phyloP scores from a whole-genome alignment of 2,329 filamentous ascomycete genomes.

The Aspergillus alliaceus region DNA sequence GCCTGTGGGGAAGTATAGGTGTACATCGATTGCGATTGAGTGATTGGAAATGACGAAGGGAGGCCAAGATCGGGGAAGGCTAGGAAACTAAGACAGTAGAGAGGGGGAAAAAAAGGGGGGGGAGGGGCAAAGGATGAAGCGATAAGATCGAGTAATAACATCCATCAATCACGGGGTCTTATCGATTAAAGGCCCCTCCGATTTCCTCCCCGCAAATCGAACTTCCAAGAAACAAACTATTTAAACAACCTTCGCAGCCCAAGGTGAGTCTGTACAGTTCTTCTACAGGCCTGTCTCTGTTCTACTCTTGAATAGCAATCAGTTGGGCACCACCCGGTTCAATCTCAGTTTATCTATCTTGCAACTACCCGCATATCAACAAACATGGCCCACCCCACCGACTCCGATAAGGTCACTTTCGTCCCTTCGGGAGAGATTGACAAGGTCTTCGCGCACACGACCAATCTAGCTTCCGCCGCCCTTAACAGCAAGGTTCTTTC shows the following conservation, averaged over 20 bases:
- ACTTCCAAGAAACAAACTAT: not conserved
- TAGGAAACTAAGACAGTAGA: not conserved
- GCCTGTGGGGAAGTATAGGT: constrained; percentile 1
- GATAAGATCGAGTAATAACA: constrained; percentile 20
- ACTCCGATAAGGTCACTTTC: constrained; percentile 13
- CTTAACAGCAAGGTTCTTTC: constrained; percentile 57
- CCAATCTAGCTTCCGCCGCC: constrained; percentile 45
- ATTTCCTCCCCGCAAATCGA: not conserved
- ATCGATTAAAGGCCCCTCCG: not conserved
- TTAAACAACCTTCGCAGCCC: not conserved
- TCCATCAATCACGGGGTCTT: constrained; percentile 11
- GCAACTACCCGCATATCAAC: not conserved
- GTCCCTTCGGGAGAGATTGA: constrained; percentile 54
- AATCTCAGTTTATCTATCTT: not conserved
- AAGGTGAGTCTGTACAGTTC: not conserved
- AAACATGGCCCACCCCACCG: constrained; percentile 4
- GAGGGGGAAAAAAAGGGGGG: not conserved
- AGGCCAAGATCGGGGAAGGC: not conserved
- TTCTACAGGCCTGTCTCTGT: not conserved
- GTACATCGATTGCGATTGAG: constrained; percentile 12
- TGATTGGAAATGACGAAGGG: constrained; percentile 9
- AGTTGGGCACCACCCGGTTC: too few species aligned
- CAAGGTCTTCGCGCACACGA: constrained; percentile 55
- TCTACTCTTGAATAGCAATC: not conserved
- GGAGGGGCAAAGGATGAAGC: constrained; percentile 9